These are phyloP conservation scores for Astrocystis sublimbata DNA, from an alignment of 495 filamentous ascomycete genomes.

Conservation along the genomic window DNA sequence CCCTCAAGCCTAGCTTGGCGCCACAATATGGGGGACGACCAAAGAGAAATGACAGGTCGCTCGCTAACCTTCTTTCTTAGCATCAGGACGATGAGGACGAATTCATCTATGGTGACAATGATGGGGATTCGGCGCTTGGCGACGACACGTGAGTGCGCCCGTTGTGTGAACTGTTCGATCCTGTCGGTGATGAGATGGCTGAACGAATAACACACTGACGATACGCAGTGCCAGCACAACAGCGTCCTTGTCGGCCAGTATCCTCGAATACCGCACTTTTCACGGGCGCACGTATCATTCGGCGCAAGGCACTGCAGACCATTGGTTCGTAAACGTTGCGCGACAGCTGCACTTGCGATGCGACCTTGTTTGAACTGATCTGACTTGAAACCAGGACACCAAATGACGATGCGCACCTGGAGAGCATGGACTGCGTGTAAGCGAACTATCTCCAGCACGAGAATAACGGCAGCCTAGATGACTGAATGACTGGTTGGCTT, in stretches of 20 bases:
- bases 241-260: slow-evolving; percentile 47
- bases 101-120: slow-evolving; percentile 19
- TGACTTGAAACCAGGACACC: slow-evolving; percentile 24
- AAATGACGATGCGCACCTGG: slow-evolving; percentile 29
- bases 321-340: slow-evolving; percentile 10
- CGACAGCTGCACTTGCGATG: not conserved
- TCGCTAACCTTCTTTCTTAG: not conserved
- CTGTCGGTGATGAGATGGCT: slow-evolving; percentile 11
- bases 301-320: slow-evolving; percentile 28
- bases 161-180: not conserved
- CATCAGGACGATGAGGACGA: slow-evolving; percentile 23
- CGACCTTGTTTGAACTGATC: not conserved
- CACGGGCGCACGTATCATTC: slow-evolving; percentile 44
- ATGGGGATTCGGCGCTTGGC: slow-evolving; percentile 30
- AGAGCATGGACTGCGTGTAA: slow-evolving; percentile 31
- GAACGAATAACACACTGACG: no score
- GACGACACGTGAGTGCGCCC: slow-evolving; percentile 29
- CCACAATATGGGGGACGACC: not conserved
- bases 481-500: not conserved
- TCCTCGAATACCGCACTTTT: slow-evolving; percentile 46
- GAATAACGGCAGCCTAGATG: slow-evolving; percentile 3
- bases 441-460: not conserved
- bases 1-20: not conserved
- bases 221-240: slow-evolving; percentile 35
- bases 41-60: not conserved